Base-by-base conservation (phyloP, 2,329 filamentous ascomycete species). In the Sarocladium oryzae region DNA sequence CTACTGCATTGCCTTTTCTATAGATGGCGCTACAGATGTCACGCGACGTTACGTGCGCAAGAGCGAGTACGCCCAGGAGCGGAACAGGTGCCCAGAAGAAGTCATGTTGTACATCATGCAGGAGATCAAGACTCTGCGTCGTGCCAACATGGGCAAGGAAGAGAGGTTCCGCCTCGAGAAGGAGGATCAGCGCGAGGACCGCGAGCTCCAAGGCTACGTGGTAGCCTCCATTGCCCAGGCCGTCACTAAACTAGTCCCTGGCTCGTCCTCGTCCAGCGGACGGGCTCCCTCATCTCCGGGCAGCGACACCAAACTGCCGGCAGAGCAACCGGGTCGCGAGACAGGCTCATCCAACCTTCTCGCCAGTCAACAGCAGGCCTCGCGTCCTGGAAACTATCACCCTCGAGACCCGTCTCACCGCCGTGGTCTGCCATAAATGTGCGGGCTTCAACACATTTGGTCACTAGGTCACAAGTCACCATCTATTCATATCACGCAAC, bases 1-100 rank as follows among this genome's bases (percentile, higher is more conserved):
- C 0, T 99, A 99, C 71, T 96, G 91, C 72, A 85, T 99, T 54
- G 93, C 92, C 49, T 99, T 99, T 66, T 95, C 90, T 11, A 90
- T 89, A 52, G 93, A 99, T 55, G 93, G 82, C 18, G 80, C 81
- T 13, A 82, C 81, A 30, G 81, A 85, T 61, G 81, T 86, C 28
- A 85, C 83, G 20, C 72, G 81, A 35, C 75, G 82, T 59, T 85
- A 87, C 54, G 82, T 86, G 11, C 86, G 87, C 59, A 88, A 89
- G 68, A 76, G 74, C 54, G 82, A 85, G 58, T 78, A 88, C 59
- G 85, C 88, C 30, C 74, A 79, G n/a, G 82, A 88, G 56, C 85
- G 93, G 56, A 89, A 78, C 57, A 81, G 84, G 59, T 91, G 88
- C 58, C 83, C 92, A 0, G 93, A 99, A 67, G 88, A 93, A 56